Evolutionary conservation across 2,329 filamentous ascomycete species (phyloP), one percentile per base, ranked within the genome.

Genomic region (Cytospora piceicola): DNA sequence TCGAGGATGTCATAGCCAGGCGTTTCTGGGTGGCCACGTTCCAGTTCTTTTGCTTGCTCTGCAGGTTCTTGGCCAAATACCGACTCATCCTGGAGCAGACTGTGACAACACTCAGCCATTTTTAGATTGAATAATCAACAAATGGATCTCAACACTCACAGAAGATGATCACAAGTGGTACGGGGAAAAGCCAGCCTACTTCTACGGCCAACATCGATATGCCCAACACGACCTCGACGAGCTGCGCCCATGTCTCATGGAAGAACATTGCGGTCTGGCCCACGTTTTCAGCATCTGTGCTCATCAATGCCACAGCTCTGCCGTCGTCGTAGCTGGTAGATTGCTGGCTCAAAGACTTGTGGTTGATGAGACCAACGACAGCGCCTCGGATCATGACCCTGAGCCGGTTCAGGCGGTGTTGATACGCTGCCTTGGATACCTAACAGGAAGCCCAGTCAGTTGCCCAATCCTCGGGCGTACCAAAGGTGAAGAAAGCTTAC

Each of bases 161-260:
- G 11, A 79, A 56, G 0, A 82, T 79, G 2, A 83, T 73, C 0
- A 78, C 76, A 7, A 86, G 75, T 0, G 84, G 83, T 0, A 80
- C 79, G 0, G 79, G 71, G 49, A 82, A 85, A 0, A 82, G 81
- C 0, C 75, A 72, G 0, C 84, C 83, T 0, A 86, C 69, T 57
- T 83, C 77, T 4, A 69, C 70, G 24, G 83, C 74, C 0, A 77
- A 86, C 29, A 91, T 83, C 0, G 86, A 82, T 3, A 88, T 85
- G 9, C 77, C 79, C 36, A 42, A 20, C 4, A 42, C 20, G 29
- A 85, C 80, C 65, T 85, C 82, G 64, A 83, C 81, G 1, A 83
- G 77, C 58, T 85, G 81, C 52, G 81, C 80, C 74, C 90, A 90
- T 1, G 94, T 81, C 53, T 91, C 88, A 17, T 92, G 82, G 36